A percentile compares a stretch with the other conserved stretches of the same genome.
Evolutionary conservation across 2,329 filamentous ascomycete species (phyloP).

Genomic region (Achaetomium macrosporum): DNA sequence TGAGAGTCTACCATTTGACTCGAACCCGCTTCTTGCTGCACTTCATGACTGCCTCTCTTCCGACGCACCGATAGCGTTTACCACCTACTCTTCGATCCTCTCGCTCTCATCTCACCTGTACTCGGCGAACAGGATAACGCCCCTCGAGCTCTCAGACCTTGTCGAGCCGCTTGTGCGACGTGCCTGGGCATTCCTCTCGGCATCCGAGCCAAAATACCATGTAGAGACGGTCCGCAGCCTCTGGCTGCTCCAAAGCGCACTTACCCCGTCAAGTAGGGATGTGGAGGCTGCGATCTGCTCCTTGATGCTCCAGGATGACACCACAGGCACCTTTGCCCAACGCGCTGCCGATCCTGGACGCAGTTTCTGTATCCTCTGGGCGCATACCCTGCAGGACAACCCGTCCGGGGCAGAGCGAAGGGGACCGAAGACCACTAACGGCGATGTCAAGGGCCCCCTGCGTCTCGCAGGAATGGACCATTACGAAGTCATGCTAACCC

Average conservation of each 20-base stretch:
- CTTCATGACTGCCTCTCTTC: constrained; percentile 44
- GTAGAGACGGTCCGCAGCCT: constrained; percentile 84
- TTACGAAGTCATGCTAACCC: constrained; percentile 68
- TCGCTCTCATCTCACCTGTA: constrained; percentile 54
- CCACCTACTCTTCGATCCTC: constrained; percentile 52
- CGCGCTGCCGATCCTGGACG: constrained; percentile 56
- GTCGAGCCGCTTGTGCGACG: constrained; percentile 63
- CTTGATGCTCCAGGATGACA: constrained; percentile 56
- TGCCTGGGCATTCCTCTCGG: constrained; percentile 75
- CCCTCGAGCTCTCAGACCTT: constrained; percentile 52
- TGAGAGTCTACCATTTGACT: constrained; percentile 40
- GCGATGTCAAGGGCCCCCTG: constrained; percentile 31
- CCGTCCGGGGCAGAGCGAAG: constrained; percentile 42
- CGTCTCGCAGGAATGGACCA: constrained; percentile 52
- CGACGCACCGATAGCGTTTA: constrained; percentile 40
- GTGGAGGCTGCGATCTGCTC: constrained; percentile 73
- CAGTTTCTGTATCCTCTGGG: constrained; percentile 73
- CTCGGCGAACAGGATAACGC: constrained; percentile 45
- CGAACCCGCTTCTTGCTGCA: constrained; percentile 43
- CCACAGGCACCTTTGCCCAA: constrained; percentile 41
- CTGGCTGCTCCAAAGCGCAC: constrained; percentile 74
- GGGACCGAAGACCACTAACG: constrained; percentile 40
- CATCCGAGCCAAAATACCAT: constrained; percentile 83
- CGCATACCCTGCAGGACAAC: constrained; percentile 64
- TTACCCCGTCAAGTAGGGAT: constrained; percentile 61